Base-by-base conservation (phyloP, 805 yeast species). In the Myxozyma lipomycoides region DNA sequence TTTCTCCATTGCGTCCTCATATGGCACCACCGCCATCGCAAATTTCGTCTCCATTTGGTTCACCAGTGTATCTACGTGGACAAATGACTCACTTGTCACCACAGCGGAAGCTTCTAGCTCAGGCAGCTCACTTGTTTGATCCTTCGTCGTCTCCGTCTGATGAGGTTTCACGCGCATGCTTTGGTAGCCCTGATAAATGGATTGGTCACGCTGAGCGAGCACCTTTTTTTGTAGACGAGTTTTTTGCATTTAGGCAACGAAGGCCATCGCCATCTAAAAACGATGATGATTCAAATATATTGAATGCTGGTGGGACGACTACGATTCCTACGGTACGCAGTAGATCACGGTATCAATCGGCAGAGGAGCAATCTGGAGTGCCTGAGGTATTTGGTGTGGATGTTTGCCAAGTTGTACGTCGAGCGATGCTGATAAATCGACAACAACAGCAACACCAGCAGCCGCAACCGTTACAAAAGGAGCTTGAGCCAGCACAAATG, bases 331-430 rank as follows among this genome's bases (percentile, higher is more conserved):
- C 38, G 21, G 34, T 28, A 10, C 10, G 34, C 10, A 6, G 7
- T 6, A 17, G 38, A 9, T 6, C 19, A 17, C 38, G 38, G 19
- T n/a, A 6, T 10, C 38, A 35, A 7, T 35, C 38, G 38, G 19
- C 6, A 6, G 38, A 35, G 21, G 38, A 17, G 7, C n/a, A 6
- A 6, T 15, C 38, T 15, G 15, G 19, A 15, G 38, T 35, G 15
- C 70, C 74, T 43, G 81, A 79, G 61, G 72, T 78, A 36, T 78
- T 78, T 64, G 83, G 83, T 7, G 81, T 79, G 43, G 83, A 79
- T 61, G 69, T 78, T 30, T 74, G 77, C 55, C 70, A 77, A 37
- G 77, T 75, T 22, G 73, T 75, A 3, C 65, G 71, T 50, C 64
- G 78, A n/a, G 79, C 77, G 4, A 47, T 54, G 37, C 37, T 52